Conservation (phyloP, 2,329 filamentous ascomycete genomes). For the Fusarium fujikuroi region DNA sequence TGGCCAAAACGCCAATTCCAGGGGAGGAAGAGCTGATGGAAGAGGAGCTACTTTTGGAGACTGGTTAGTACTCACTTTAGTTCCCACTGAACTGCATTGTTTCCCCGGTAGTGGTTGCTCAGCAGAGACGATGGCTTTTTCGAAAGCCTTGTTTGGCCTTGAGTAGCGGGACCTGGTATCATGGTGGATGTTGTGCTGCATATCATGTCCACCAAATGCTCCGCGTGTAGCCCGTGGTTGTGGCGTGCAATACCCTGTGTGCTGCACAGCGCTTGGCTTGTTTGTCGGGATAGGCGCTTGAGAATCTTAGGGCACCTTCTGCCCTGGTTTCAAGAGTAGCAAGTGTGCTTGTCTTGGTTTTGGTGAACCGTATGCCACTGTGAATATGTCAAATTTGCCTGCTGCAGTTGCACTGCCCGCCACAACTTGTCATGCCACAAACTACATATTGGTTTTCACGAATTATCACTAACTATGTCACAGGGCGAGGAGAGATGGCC, state of each 20-base stretch:
- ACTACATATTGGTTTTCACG: neutral
- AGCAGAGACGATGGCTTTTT: neutral
- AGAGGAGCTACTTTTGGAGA: slow-evolving; percentile 71
- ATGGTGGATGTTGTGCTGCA: slow-evolving; percentile 34
- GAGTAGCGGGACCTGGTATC: slow-evolving; percentile 14
- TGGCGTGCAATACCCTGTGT: slow-evolving; percentile 22
- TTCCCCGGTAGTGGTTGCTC: neutral
- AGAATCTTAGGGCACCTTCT: neutral
- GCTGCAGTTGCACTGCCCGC: slow-evolving; percentile 7
- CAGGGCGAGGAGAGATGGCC: slow-evolving; percentile 69
- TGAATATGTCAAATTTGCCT: neutral
- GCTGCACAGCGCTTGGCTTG: slow-evolving; percentile 12
- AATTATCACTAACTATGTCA: slow-evolving; percentile 25
- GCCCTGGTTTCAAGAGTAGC: neutral
- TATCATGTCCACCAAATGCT: slow-evolving; percentile 29
- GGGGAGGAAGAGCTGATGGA: slow-evolving; percentile 67
- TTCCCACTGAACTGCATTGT: slow-evolving; percentile 11
- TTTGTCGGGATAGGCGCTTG: slow-evolving; percentile 23
- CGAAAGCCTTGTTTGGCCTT: neutral
- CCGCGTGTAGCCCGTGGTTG: slow-evolving; percentile 14
- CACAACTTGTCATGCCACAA: slow-evolving; percentile 11
- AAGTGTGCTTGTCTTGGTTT: neutral
- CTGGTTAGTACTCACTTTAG: slow-evolving; percentile 67
- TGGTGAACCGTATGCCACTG: neutral
- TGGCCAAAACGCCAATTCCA: slow-evolving; percentile 72